These are phyloP conservation scores for Colletotrichum gloeosporioides DNA, from an alignment of 2,329 filamentous ascomycete genomes.

Conservation along the genomic window DNA sequence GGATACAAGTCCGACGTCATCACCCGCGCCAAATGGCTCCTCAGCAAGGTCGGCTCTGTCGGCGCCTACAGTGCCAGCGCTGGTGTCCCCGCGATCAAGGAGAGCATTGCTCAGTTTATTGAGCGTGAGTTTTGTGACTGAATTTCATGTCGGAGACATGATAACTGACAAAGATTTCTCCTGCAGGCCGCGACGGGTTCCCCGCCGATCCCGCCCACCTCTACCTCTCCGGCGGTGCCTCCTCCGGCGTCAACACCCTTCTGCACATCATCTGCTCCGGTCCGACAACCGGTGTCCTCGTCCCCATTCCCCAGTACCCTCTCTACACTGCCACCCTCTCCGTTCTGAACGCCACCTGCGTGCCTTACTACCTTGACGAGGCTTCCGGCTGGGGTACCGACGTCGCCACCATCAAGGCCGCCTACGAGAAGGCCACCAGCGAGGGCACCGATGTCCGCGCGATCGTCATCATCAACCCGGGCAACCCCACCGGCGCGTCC, in stretches of 20 bases:
- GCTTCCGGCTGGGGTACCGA: constrained; percentile 86
- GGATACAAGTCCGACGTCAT: constrained; percentile 92
- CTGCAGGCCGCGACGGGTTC: constrained; percentile 81
- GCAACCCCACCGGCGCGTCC: constrained; percentile 93
- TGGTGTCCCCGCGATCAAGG: constrained; percentile 83
- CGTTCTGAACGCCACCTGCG: constrained; percentile 82
- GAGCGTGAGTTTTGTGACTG: constrained; percentile 65
- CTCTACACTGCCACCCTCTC: constrained; percentile 94
- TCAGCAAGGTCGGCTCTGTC: constrained; percentile 86
- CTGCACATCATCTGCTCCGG: constrained; percentile 85
- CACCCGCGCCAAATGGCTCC: constrained; percentile 78
- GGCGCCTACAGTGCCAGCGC: constrained; percentile 96
- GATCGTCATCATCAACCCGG: constrained; percentile 97
- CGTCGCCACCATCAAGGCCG: constrained; percentile 74
- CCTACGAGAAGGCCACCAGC: constrained; percentile 75
- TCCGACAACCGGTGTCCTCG: constrained; percentile 80
- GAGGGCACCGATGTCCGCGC: constrained; percentile 87
- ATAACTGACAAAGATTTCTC: constrained; percentile 20
- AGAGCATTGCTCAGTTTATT: constrained; percentile 92
- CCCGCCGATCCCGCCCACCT: constrained; percentile 80
- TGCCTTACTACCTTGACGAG: constrained; percentile 95
- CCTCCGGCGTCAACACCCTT: constrained; percentile 92
- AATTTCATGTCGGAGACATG: neutral
- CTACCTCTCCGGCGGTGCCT: constrained; percentile 91
- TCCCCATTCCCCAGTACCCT: constrained; percentile 95